phyloP scores from a whole-genome alignment of 2,329 filamentous ascomycete genomes.

The Phoma sp. region DNA sequence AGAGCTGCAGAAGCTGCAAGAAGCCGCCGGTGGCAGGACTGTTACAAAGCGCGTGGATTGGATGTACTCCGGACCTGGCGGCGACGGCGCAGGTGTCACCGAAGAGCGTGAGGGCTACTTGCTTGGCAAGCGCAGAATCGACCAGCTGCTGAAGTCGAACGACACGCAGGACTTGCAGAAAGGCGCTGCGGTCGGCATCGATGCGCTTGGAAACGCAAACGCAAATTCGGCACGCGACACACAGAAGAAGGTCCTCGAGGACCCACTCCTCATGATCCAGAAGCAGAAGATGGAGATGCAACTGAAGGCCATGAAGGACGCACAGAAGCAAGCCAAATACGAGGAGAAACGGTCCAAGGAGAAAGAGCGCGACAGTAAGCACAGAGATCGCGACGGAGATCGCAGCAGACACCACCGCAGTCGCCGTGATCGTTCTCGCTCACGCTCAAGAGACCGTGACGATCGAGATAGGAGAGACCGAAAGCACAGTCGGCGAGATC shows the following conservation, averaged over 20 bases:
- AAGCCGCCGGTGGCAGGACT: constrained; percentile 83
- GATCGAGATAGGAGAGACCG: constrained; percentile 40
- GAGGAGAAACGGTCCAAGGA: constrained; percentile 44
- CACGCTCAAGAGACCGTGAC: constrained; percentile 39
- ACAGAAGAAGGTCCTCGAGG: constrained; percentile 84
- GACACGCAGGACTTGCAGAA: constrained; percentile 79
- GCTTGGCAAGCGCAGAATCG: constrained; percentile 89
- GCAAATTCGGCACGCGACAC: constrained; percentile 80
- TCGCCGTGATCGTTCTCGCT: constrained; percentile 45
- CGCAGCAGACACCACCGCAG: constrained; percentile 34
- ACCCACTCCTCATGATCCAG: constrained; percentile 92
- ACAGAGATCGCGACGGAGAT: constrained; percentile 42
- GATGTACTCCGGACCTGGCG: constrained; percentile 93
- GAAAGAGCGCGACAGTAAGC: constrained; percentile 57
- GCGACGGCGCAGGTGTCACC: constrained; percentile 67
- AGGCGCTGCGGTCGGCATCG: constrained; percentile 49
- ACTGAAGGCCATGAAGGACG: constrained; percentile 67
- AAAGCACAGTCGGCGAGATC: constrained; percentile 33
- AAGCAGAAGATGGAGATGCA: constrained; percentile 71
- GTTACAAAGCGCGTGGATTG: constrained; percentile 87
- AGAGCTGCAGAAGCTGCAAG: constrained; percentile 87
- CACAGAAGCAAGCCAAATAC: constrained; percentile 49
- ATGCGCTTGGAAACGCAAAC: constrained; percentile 63
- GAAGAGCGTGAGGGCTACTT: constrained; percentile 96
- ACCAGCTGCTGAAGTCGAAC: constrained; percentile 77